A percentile compares a stretch with the other conserved stretches of the same genome.
Conservation (phyloP, 2,329 filamentous ascomycete species). For the Metarhizium guizhouense region DNA sequence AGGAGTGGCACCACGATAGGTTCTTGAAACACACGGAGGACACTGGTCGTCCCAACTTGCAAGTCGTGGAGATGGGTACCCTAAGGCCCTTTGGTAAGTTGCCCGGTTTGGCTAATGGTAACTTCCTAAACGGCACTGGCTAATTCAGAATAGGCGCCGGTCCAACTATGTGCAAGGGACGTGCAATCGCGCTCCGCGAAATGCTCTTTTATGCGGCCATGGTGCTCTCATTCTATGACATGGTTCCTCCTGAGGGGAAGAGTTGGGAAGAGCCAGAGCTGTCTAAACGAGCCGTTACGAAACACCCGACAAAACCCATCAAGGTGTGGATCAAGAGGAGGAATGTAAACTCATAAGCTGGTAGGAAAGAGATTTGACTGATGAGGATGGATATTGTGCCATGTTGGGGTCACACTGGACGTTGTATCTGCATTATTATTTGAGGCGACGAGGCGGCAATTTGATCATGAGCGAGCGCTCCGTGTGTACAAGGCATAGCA, state of each 20-base stretch:
- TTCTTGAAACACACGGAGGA: slow-evolving; percentile 20
- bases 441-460: neutral
- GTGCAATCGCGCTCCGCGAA: slow-evolving; percentile 22
- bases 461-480: neutral
- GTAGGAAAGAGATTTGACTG: neutral
- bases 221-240: slow-evolving; percentile 28
- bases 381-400: neutral
- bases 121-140: neutral
- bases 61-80: slow-evolving; percentile 15
- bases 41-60: slow-evolving; percentile 14
- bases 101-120: neutral
- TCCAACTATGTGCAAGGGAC: slow-evolving; percentile 23
- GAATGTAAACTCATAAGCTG: neutral
- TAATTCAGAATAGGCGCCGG: slow-evolving; percentile 18
- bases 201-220: slow-evolving; percentile 24
- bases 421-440: neutral
- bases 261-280: slow-evolving; percentile 18
- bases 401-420: neutral
- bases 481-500: neutral
- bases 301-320: slow-evolving; percentile 16
- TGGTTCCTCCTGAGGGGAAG: slow-evolving; percentile 19
- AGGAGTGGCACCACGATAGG: slow-evolving; percentile 25
- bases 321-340: slow-evolving; percentile 25
- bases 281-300: slow-evolving; percentile 18
- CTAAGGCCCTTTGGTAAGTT: slow-evolving; percentile 25